Conservation (phyloP, 2,329 filamentous ascomycete species). For the Microcyclosporella mali region DNA sequence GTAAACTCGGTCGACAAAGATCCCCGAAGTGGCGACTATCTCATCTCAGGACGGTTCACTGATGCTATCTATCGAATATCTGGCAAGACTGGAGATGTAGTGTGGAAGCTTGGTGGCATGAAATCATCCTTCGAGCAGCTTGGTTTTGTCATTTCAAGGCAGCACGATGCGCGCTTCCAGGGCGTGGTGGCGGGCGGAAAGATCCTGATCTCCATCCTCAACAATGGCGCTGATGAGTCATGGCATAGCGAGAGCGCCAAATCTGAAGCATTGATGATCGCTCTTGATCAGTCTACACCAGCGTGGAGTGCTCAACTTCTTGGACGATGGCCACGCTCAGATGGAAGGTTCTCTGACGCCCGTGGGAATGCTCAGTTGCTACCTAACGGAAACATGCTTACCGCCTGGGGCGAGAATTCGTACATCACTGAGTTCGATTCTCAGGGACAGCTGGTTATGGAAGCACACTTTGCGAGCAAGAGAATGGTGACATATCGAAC, state of each 20-base stretch:
- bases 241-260: too few species aligned
- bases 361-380: slow-evolving; percentile 34
- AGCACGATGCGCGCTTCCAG: slow-evolving; percentile 41
- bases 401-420: slow-evolving; percentile 10
- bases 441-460: slow-evolving; percentile 17
- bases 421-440: slow-evolving; percentile 7
- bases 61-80: slow-evolving; percentile 44
- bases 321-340: slow-evolving; percentile 23
- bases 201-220: not conserved
- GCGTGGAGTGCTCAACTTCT: too few species aligned
- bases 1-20: slow-evolving; percentile 35
- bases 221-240: not conserved
- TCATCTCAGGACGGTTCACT: slow-evolving; percentile 47
- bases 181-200: too few species aligned
- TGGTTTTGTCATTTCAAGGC: slow-evolving; percentile 35
- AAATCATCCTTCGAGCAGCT: slow-evolving; percentile 12
- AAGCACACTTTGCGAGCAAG: slow-evolving; percentile 29
- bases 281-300: too few species aligned
- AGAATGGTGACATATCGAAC: slow-evolving; percentile 36
- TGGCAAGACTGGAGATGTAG: slow-evolving; percentile 39
- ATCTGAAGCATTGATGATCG: too few species aligned
- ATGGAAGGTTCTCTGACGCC: slow-evolving; percentile 23
- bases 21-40: slow-evolving; percentile 41
- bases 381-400: slow-evolving; percentile 29
- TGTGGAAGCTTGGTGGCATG: slow-evolving; percentile 43